Conservation (phyloP, 176 grass and related monocot species). For the Alopecurus myosuroides region DNA sequence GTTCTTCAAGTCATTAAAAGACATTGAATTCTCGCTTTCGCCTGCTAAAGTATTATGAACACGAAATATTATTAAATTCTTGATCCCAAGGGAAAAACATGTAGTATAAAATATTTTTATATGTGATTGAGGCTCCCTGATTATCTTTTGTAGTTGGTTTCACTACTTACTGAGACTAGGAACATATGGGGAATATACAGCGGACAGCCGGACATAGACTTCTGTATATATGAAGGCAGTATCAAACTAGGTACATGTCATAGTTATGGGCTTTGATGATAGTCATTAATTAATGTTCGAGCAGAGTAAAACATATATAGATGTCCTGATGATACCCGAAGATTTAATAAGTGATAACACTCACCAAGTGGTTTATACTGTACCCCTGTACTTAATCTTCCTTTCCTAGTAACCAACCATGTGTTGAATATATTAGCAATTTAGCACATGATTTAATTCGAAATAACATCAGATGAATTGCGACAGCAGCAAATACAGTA, state of each 20-base stretch:
- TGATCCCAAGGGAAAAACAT: background rate
- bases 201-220: background rate
- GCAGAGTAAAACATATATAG: background rate
- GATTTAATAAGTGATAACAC: background rate
- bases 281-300: background rate
- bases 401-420: background rate
- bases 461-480: too few relatives aligned
- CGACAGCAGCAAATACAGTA: too few relatives aligned
- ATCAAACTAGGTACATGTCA: background rate
- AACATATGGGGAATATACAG: background rate
- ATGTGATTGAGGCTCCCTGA: background rate
- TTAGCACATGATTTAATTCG: too few relatives aligned
- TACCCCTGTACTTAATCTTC: background rate
- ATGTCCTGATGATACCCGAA: background rate
- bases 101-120: background rate
- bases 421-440: too few relatives aligned
- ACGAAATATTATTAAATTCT: background rate
- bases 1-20: slow-evolving; percentile 64
- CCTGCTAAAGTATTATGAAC: background rate
- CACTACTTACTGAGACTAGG: background rate
- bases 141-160: background rate
- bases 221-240: background rate
- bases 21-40: slow-evolving; percentile 25
- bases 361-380: background rate
- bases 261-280: background rate